These are phyloP conservation scores for Starmerella davenportii DNA, from an alignment of 805 yeast genomes.

Conservation along the genomic window DNA sequence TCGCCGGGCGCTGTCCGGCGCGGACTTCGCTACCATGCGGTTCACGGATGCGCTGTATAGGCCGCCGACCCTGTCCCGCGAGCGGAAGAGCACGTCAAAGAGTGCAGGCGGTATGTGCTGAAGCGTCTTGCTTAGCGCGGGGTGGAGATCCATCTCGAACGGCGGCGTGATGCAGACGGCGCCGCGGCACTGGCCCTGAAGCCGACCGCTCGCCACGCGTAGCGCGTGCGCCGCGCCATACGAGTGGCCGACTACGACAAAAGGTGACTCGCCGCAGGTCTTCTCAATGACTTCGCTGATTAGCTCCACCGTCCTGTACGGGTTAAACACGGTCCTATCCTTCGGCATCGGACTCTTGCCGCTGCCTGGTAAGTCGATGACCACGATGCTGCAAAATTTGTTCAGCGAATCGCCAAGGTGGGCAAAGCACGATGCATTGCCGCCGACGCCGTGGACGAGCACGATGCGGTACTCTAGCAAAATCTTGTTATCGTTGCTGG, in stretches of 20 bases:
- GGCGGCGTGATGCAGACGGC: slow-evolving; percentile 25
- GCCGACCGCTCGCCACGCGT: slow-evolving; percentile 10
- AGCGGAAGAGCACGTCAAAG: slow-evolving; percentile 35
- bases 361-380: slow-evolving; percentile 78
- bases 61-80: slow-evolving; percentile 46
- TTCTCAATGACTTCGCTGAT: slow-evolving; percentile 10
- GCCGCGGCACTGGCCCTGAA: slow-evolving; percentile 18
- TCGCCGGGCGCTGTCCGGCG: slow-evolving; percentile 28
- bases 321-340: slow-evolving; percentile 5
- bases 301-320: slow-evolving; percentile 8
- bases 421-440: slow-evolving; percentile 73
- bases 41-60: slow-evolving; percentile 40
- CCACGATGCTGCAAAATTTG: slow-evolving; percentile 43
- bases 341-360: slow-evolving; percentile 33
- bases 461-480: slow-evolving; percentile 38
- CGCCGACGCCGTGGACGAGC: slow-evolving; percentile 79
- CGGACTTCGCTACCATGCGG: slow-evolving; percentile 30
- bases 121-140: not conserved
- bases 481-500: slow-evolving; percentile 18
- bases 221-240: slow-evolving; percentile 45
- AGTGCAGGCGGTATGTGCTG: slow-evolving; percentile 17
- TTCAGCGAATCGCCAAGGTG: slow-evolving; percentile 45
- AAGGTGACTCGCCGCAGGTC: not conserved
- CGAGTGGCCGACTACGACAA: slow-evolving; percentile 44
- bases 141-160: slow-evolving; percentile 8